phyloP scores from a whole-genome alignment of 352 stramenopile species.

The Pythium monospermum region DNA sequence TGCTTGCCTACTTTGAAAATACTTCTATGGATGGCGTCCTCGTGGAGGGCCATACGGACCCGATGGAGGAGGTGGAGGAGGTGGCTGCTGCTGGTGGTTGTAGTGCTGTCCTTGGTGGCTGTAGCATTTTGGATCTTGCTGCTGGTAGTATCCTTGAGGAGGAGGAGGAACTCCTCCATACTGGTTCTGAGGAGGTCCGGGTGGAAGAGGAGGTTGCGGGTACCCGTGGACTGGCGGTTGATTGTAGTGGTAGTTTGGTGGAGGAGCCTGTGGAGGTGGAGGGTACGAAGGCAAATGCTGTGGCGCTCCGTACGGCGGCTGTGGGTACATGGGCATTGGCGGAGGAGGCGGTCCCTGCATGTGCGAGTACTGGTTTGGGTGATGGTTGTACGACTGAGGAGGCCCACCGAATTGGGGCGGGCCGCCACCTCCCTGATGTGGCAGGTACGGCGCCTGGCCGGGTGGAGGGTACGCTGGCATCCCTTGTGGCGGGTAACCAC shows the following conservation, averaged over 20 bases:
- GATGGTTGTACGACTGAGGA: constrained; percentile 7
- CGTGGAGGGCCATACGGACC: constrained; percentile 12
- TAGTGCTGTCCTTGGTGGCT: constrained; percentile 10
- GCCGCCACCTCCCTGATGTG: constrained; percentile 2
- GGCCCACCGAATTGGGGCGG: constrained; percentile 5
- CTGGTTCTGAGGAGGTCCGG: constrained; percentile 7
- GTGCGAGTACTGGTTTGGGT: constrained; percentile 10
- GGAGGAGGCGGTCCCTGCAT: constrained; percentile 4
- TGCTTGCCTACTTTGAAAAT: not conserved
- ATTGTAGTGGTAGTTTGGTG: constrained; percentile 19
- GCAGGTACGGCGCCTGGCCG: too few relatives aligned
- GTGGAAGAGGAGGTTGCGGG: constrained; percentile 9
- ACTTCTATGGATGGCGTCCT: constrained; percentile 11
- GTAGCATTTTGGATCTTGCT: constrained; percentile 10
- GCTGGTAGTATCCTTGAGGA: constrained; percentile 19
- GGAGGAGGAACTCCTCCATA: too few relatives aligned
- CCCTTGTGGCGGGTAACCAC: constrained; percentile 15
- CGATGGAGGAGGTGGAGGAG: constrained; percentile 16
- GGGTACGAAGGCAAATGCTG: constrained; percentile 18
- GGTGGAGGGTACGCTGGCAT: constrained; percentile 6
- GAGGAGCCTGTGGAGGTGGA: constrained; percentile 13
- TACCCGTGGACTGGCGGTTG: constrained; percentile 14
- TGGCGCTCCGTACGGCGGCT: constrained; percentile 6
- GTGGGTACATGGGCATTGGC: constrained; percentile 16
- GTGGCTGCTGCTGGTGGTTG: constrained; percentile 8